Percentiles rank a stretch among this genome's conserved stretches.
Conservation (phyloP, 352 stramenopile species). For the Phytophthora cactorum region DNA sequence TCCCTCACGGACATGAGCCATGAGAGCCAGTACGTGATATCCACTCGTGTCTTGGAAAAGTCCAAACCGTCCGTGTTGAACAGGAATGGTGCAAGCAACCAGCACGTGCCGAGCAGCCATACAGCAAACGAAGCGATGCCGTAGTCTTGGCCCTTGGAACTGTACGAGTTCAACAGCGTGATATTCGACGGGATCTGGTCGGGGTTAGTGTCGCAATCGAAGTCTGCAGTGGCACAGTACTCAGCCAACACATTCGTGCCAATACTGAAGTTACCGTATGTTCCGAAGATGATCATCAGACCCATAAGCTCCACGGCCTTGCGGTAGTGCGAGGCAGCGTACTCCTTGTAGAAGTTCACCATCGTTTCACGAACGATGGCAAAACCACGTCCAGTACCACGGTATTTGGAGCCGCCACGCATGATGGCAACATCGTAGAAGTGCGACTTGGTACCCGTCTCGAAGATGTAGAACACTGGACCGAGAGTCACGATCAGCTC, state of each 20-base stretch:
- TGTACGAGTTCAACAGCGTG: constrained; percentile 76
- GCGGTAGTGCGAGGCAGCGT: constrained; percentile 83
- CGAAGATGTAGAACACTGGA: constrained; percentile 89
- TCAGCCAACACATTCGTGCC: constrained; percentile 56
- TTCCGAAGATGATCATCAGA: constrained; percentile 84
- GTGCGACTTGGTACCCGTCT: constrained; percentile 86
- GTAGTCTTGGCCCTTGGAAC: constrained; percentile 88
- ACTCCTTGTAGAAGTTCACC: constrained; percentile 89
- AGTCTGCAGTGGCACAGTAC: constrained; percentile 60
- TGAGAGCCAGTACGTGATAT: constrained; percentile 81
- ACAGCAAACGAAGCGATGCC: constrained; percentile 89
- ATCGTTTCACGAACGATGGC: constrained; percentile 86
- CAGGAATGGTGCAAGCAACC: constrained; percentile 85
- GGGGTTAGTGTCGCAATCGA: constrained; percentile 57
- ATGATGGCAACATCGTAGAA: constrained; percentile 90
- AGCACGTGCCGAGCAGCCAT: constrained; percentile 82
- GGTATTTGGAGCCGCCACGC: constrained; percentile 87
- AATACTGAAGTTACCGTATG: constrained; percentile 82
- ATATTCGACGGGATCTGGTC: constrained; percentile 72
- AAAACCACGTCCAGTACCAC: constrained; percentile 83
- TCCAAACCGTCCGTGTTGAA: constrained; percentile 91
- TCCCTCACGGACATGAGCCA: constrained; percentile 81
- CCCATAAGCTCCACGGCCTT: constrained; percentile 83
- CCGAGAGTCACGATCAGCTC: constrained; percentile 84
- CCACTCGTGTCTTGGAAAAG: constrained; percentile 85